Conservation (phyloP, 441 rosid genomes). For the Viola pubescens region DNA sequence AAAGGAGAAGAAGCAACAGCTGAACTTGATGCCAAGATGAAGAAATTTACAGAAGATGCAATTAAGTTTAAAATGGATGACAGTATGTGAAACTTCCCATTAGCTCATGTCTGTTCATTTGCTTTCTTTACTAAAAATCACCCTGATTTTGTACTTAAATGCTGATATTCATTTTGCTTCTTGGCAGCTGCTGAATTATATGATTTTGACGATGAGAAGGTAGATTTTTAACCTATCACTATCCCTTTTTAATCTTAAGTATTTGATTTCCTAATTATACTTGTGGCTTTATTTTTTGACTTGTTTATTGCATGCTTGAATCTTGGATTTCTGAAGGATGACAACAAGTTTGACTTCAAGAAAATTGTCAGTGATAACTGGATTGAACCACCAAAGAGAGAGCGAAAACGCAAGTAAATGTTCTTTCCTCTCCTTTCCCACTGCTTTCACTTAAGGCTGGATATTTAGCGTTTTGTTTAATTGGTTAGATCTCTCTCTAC, state of each 20-base stretch:
- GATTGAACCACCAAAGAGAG: slow-evolving; percentile 99
- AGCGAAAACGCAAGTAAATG: slow-evolving; percentile 94
- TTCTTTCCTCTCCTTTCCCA: slow-evolving; percentile 8
- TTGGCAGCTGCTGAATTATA: slow-evolving; percentile 76
- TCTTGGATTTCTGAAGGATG: slow-evolving; percentile 53
- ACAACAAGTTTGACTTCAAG: slow-evolving; percentile 89
- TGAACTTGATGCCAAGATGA: slow-evolving; percentile 99
- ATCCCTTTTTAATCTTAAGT: slow-evolving; percentile 11
- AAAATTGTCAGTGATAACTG: slow-evolving; percentile 95
- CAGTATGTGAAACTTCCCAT: slow-evolving; percentile 42
- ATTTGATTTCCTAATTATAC: slow-evolving; percentile 7
- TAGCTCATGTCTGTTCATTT: slow-evolving; percentile 4
- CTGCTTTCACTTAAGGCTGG: slow-evolving; percentile 8
- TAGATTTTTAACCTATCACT: slow-evolving; percentile 6
- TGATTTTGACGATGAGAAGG: slow-evolving; percentile 86
- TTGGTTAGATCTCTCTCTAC: slow-evolving; percentile 2
- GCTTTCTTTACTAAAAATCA: neutral
- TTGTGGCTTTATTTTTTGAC: slow-evolving; percentile 9
- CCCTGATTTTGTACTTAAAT: slow-evolving; percentile 6
- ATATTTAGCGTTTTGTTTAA: slow-evolving; percentile 7
- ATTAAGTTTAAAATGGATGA: slow-evolving; percentile 98
- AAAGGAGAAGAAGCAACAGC: slow-evolving; percentile 97
- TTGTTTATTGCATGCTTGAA: slow-evolving; percentile 9
- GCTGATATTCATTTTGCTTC: slow-evolving; percentile 10
- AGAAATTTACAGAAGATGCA: slow-evolving; percentile 98